Conservation (phyloP, 306 rosid species). For the Nissolia schottii region DNA sequence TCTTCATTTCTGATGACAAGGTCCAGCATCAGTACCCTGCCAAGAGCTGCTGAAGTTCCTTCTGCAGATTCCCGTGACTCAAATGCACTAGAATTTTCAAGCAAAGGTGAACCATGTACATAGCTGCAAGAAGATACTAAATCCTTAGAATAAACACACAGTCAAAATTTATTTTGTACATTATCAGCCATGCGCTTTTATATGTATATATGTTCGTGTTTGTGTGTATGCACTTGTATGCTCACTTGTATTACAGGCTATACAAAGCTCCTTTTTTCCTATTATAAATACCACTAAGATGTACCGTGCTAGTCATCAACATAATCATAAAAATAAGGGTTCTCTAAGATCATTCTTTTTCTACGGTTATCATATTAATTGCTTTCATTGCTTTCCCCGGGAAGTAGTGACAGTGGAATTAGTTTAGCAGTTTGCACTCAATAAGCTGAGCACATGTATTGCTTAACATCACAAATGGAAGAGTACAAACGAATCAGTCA, state of each 20-base stretch:
- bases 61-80: conserved; percentile 62
- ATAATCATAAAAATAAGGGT: not conserved
- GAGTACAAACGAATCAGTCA: not conserved
- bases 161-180: conserved; percentile 14
- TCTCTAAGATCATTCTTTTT: not conserved
- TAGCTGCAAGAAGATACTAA: conserved; percentile 54
- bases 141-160: conserved; percentile 18
- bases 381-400: not conserved
- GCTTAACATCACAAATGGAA: not conserved
- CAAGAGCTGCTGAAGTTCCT: conserved; percentile 73
- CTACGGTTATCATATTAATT: not conserved
- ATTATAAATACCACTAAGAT: not conserved
- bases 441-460: not conserved
- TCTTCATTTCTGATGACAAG: conserved; percentile 96
- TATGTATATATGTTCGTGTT: not conserved
- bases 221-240: not conserved
- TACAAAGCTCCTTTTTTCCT: not conserved
- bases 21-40: conserved; percentile 87
- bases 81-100: conserved; percentile 72
- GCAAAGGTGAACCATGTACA: conserved; percentile 90
- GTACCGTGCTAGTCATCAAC: not conserved
- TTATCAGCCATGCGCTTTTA: not conserved
- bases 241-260: not conserved
- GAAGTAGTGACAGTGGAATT: not conserved
- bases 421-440: not conserved